phyloP scores from a whole-genome alignment of 106 monocot species.

The Acorus calamus region DNA sequence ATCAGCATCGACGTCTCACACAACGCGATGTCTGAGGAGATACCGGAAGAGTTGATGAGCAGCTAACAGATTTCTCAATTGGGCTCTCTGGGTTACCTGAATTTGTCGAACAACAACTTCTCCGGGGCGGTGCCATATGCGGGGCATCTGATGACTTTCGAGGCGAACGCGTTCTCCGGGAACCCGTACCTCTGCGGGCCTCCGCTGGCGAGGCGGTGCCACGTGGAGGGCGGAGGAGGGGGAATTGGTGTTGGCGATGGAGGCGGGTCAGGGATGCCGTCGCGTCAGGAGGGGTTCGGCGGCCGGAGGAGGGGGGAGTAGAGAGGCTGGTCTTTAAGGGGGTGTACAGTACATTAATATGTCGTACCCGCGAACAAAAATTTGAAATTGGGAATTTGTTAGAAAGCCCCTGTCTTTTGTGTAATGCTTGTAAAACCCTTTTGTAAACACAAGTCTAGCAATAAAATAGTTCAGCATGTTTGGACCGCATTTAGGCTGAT shows the following conservation, averaged over 20 bases:
- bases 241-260: not conserved
- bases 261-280: not conserved
- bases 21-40: conserved; percentile 3
- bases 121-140: conserved; percentile 1
- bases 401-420: too few species aligned
- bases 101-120: conserved; percentile 15
- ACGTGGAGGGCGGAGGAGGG: not conserved
- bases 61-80: too few species aligned
- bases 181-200: conserved; percentile 10
- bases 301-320: not conserved
- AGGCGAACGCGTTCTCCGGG: conserved; percentile 1
- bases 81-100: conserved; percentile 3
- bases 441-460: too few species aligned
- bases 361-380: too few species aligned
- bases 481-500: too few species aligned
- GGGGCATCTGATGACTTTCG: conserved; percentile 9
- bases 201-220: conserved; percentile 1
- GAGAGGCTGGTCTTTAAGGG: not conserved
- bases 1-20: conserved; percentile 7
- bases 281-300: not conserved
- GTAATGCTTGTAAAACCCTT: too few species aligned
- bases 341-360: too few species aligned
- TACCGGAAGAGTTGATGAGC: not conserved
- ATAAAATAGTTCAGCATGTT: too few species aligned
- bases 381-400: too few species aligned